Conservation (phyloP, 139 green algal species). For the Chlorella sp. region DNA sequence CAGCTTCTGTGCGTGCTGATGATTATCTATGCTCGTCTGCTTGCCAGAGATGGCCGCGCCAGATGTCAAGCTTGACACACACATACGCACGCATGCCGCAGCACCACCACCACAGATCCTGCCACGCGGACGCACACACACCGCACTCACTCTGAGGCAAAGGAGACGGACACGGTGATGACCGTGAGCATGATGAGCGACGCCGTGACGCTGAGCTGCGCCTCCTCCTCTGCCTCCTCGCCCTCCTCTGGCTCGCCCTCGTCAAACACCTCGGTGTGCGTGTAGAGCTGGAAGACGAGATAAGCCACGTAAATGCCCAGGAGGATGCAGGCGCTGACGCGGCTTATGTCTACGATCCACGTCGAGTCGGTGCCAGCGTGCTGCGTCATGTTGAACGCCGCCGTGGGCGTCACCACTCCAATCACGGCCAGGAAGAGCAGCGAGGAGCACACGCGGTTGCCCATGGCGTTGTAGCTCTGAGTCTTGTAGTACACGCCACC, state of each 20-base stretch:
- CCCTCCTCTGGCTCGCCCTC: background rate
- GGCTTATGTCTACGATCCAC: background rate
- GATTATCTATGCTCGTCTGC: no score
- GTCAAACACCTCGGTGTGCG: conserved; percentile 28
- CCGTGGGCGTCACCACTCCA: conserved; percentile 37
- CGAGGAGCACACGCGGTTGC: conserved; percentile 21
- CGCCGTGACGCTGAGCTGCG: conserved; percentile 53
- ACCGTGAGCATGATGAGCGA: conserved; percentile 42
- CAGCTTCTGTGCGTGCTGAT: no score
- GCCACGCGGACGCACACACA: no score
- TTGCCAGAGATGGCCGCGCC: no score
- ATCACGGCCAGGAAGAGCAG: conserved; percentile 81
- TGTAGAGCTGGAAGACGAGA: conserved; percentile 57
- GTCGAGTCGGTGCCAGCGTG: no score
- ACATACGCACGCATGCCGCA: no score
- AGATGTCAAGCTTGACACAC: no score
- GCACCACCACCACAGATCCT: no score
- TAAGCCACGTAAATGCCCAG: conserved; percentile 59
- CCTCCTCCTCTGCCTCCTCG: conserved; percentile 21
- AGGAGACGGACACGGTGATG: conserved; percentile 28
- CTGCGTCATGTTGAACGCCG: background rate
- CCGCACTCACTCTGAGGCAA: background rate
- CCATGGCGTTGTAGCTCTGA: conserved; percentile 68
- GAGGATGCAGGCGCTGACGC: background rate
- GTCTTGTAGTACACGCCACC: conserved; percentile 62